Conservation (phyloP, 73 alveolate species). For the Tetrahymena borealis region DNA sequence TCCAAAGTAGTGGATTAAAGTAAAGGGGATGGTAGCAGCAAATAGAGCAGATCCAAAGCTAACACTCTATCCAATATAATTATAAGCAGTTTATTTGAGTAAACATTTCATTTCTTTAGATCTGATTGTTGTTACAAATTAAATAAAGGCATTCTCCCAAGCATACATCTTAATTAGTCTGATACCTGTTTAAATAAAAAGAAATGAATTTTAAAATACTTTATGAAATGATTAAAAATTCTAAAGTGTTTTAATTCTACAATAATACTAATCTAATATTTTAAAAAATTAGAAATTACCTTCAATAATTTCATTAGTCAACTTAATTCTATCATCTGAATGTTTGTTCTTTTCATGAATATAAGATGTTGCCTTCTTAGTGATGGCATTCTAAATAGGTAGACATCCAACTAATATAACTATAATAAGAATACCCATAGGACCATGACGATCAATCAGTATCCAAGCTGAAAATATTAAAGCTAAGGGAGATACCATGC, state of each 20-base stretch:
- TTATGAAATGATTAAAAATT: too few species aligned
- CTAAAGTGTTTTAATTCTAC: not conserved
- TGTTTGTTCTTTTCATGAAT: not conserved
- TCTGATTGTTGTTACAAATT: not conserved
- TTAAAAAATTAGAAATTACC: not conserved
- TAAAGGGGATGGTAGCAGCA: not conserved
- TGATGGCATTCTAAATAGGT: not conserved
- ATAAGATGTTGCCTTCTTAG: not conserved
- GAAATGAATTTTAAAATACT: too few species aligned
- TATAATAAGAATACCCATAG: not conserved
- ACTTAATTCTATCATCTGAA: not conserved
- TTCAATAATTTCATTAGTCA: not conserved
- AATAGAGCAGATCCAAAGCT: not conserved
- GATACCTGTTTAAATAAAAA: not conserved
- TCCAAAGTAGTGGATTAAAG: not conserved
- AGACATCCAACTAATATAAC: not conserved
- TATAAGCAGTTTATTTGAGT: not conserved
- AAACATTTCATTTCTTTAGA: not conserved
- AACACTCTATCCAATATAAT: slow-evolving; percentile 14
- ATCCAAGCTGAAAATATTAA: not conserved
- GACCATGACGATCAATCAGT: not conserved
- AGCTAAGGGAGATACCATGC: not conserved
- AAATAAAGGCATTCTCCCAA: slow-evolving; percentile 3
- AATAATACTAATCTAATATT: not conserved
- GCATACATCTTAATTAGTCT: slow-evolving; percentile 35